Evolutionary conservation across 805 yeast genomes (phyloP).

Genomic region (Suhomyces prunicola): DNA sequence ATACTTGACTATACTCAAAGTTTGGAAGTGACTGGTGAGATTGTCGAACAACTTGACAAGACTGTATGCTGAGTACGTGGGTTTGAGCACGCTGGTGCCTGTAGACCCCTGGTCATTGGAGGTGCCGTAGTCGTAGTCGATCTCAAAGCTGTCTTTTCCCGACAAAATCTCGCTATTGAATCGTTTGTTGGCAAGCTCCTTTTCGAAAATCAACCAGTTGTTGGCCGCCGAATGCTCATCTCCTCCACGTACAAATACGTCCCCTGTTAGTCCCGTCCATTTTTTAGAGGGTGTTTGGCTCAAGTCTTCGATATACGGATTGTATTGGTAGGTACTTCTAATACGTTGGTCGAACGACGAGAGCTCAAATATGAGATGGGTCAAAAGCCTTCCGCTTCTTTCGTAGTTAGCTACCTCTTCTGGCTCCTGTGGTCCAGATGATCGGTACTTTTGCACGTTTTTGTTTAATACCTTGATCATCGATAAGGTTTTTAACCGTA

Average conservation of each 20-base stretch:
- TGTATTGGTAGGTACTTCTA: conserved; percentile 42
- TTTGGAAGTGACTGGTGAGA: conserved; percentile 51
- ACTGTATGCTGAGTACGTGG: conserved; percentile 61
- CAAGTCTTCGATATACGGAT: conserved; percentile 33
- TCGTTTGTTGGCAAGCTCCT: conserved; percentile 47
- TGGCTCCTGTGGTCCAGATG: neutral
- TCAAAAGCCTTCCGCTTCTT: conserved; percentile 46
- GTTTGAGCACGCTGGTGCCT: conserved; percentile 26
- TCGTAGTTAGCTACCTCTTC: conserved; percentile 20
- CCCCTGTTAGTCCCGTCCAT: conserved; percentile 51
- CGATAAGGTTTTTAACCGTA: conserved; percentile 40
- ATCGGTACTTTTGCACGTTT: conserved; percentile 1
- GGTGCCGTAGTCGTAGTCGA: conserved; percentile 50
- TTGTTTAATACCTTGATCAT: conserved; percentile 23
- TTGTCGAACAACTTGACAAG: conserved; percentile 56
- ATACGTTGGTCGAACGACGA: conserved; percentile 56
- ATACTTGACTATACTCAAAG: conserved; percentile 47
- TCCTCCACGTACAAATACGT: conserved; percentile 22
- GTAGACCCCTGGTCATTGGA: conserved; percentile 3
- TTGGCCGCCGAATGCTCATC: conserved; percentile 37
- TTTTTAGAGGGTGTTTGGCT: conserved; percentile 21
- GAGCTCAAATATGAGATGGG: conserved; percentile 58
- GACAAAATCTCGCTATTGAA: conserved; percentile 49
- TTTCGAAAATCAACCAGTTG: conserved; percentile 55
- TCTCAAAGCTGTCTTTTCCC: conserved; percentile 47